Conservation (phyloP, 2,329 filamentous ascomycete species). For the Calonectria pteridis region DNA sequence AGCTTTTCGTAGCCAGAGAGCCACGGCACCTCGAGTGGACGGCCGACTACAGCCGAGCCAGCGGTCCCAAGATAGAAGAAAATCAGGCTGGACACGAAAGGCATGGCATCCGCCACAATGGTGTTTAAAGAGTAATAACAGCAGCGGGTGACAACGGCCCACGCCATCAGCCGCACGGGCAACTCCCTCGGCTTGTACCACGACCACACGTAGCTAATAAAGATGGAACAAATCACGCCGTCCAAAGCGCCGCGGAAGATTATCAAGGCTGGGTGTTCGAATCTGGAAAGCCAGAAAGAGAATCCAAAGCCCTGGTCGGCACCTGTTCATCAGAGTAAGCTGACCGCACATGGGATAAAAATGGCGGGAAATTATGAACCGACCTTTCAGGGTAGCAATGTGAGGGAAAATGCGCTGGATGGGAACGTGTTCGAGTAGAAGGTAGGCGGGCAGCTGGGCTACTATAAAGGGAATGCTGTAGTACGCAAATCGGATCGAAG, state of each 20-base stretch:
- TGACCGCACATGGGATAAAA: background rate
- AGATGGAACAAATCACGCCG: background rate
- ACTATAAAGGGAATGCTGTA: slow-evolving; percentile 1
- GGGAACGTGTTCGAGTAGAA: background rate
- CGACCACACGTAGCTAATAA: slow-evolving; percentile 8
- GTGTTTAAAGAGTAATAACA: background rate
- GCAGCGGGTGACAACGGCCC: background rate
- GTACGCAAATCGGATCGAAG: background rate
- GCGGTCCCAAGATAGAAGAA: background rate
- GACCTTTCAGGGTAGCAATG: slow-evolving; percentile 6
- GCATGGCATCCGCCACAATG: background rate
- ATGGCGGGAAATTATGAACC: background rate
- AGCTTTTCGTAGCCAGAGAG: background rate
- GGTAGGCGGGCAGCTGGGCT: background rate
- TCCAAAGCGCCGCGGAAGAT: background rate
- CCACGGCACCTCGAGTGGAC: slow-evolving; percentile 18
- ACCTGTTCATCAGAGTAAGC: background rate
- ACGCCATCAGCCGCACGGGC: background rate
- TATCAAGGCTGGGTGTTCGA: background rate
- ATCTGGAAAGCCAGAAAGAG: background rate
- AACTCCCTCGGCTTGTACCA: slow-evolving; percentile 3
- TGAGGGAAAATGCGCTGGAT: background rate
- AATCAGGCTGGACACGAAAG: background rate
- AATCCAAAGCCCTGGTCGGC: background rate
- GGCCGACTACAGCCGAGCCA: background rate